Conservation (phyloP, 352 stramenopile species). For the Bremia lactucae region DNA sequence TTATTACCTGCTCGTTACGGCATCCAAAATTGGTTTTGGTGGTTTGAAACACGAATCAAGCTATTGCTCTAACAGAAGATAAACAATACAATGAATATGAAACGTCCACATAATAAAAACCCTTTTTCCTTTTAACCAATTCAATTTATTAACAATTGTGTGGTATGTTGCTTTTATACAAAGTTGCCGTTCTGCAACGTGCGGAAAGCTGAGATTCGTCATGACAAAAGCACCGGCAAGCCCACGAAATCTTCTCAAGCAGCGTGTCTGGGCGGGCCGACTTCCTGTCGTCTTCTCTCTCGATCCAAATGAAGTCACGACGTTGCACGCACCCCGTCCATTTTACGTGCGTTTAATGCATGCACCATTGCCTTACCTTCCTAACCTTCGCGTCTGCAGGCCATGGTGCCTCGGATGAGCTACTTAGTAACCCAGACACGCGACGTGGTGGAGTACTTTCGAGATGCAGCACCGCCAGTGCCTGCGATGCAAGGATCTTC, state of each 20-base stretch:
- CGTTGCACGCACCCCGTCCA: slow-evolving; percentile 58
- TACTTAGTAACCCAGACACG: slow-evolving; percentile 67
- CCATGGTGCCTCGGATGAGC: slow-evolving; percentile 75
- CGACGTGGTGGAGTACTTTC: slow-evolving; percentile 70
- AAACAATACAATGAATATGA: too few species aligned
- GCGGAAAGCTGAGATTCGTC: not conserved
- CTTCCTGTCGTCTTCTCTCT: slow-evolving; percentile 73
- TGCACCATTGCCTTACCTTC: not conserved
- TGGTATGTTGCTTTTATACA: not conserved
- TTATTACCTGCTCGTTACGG: too few species aligned
- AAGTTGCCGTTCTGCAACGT: not conserved
- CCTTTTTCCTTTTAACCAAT: too few species aligned
- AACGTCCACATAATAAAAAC: too few species aligned
- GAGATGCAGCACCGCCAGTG: slow-evolving; percentile 56
- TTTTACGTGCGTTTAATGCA: slow-evolving; percentile 51
- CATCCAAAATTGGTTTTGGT: too few species aligned
- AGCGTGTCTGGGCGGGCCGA: slow-evolving; percentile 47
- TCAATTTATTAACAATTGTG: not conserved
- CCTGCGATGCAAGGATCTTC: slow-evolving; percentile 32
- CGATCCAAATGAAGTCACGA: slow-evolving; percentile 65
- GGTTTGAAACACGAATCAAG: too few species aligned
- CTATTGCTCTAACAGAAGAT: too few species aligned
- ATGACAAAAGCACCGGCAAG: slow-evolving; percentile 6
- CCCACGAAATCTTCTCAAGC: slow-evolving; percentile 7
- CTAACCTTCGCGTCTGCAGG: slow-evolving; percentile 18